Percentiles rank a stretch among this genome's conserved stretches.
Evolutionary conservation across 768 basidiomycete species (phyloP).

Genomic region (Crassisporium funariophilum): DNA sequence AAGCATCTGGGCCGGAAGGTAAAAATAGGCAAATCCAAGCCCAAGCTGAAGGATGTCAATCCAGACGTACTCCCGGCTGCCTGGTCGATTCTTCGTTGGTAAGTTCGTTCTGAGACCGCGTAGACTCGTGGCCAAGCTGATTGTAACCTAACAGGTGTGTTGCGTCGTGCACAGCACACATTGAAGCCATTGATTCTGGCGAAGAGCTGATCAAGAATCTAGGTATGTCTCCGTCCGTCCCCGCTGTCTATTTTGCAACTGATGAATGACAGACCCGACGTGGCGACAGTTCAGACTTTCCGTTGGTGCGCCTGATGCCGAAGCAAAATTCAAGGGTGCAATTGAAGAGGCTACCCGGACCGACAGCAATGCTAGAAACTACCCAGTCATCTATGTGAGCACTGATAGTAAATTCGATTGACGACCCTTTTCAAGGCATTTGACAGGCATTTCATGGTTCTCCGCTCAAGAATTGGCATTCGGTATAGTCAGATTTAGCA

Average conservation of each 20-base stretch:
- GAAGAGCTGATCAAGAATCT: conserved; percentile 59
- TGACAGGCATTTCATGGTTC: conserved; percentile 71
- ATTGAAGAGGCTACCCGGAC: conserved; percentile 39
- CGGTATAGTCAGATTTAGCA: conserved; percentile 38
- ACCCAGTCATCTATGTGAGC: conserved; percentile 50
- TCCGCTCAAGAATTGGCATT: conserved; percentile 68
- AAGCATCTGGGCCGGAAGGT: conserved; percentile 55
- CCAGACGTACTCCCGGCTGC: conserved; percentile 54
- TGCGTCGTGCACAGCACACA: conserved; percentile 71
- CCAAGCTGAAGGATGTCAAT: conserved; percentile 54
- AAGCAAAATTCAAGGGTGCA: conserved; percentile 60
- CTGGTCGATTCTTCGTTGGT: conserved; percentile 70
- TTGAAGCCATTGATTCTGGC: conserved; percentile 59
- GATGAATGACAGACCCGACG: conserved; percentile 32
- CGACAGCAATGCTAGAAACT: conserved; percentile 43
- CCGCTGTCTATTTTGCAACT: not conserved
- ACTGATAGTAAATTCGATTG: not conserved
- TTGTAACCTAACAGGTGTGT: conserved; percentile 50
- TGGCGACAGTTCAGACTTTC: conserved; percentile 73
- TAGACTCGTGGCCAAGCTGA: conserved; percentile 3
- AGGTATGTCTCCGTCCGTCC: conserved; percentile 31
- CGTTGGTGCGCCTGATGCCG: conserved; percentile 72
- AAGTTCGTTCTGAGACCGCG: conserved; percentile 6
- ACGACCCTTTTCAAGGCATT: not conserved
- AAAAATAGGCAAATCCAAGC: conserved; percentile 52